A percentile compares a stretch with the other conserved stretches of the same genome.
These are phyloP conservation scores for Mycena kentingensis DNA, from an alignment of 768 basidiomycete species.

Conservation along the genomic window DNA sequence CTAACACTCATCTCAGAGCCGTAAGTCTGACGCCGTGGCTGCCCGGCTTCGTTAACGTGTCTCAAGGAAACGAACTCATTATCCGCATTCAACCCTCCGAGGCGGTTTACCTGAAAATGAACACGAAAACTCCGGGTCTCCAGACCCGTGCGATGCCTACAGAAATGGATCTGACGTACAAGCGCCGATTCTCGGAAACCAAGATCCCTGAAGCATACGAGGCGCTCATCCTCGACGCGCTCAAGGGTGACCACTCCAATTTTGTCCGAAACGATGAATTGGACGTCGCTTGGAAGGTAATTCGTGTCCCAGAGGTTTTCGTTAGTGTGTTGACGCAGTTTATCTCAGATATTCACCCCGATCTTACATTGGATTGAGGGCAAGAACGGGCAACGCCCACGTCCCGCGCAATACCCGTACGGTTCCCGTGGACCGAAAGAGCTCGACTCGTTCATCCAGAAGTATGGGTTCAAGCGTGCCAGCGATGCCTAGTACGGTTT, in stretches of 20 bases:
- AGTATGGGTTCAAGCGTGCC: conserved; percentile 77
- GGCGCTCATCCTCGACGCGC: conserved; percentile 90
- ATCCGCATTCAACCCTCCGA: conserved; percentile 96
- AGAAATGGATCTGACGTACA: conserved; percentile 99
- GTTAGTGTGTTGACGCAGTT: not conserved
- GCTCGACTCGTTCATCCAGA: conserved; percentile 72
- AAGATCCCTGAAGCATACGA: conserved; percentile 98
- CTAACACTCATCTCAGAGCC: not conserved
- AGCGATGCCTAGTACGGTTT: conserved; percentile 70
- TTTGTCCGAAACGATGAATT: conserved; percentile 98
- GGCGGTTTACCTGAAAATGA: conserved; percentile 96
- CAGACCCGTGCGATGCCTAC: conserved; percentile 88
- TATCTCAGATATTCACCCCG: conserved; percentile 84
- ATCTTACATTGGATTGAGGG: conserved; percentile 97
- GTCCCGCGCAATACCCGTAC: conserved; percentile 80
- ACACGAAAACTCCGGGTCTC: conserved; percentile 92
- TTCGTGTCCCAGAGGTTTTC: too few species aligned
- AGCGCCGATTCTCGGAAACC: conserved; percentile 86
- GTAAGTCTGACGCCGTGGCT: not conserved
- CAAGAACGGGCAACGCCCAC: conserved; percentile 62
- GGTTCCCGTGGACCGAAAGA: conserved; percentile 93
- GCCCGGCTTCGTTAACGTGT: not conserved
- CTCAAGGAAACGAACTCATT: conserved; percentile 87
- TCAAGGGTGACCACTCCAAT: conserved; percentile 99
- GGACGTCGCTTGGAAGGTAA: conserved; percentile 98